Evolutionary conservation across 768 basidiomycete genomes (phyloP), one percentile per base, ranked within the genome.

Genomic region (Suillus bovinus): DNA sequence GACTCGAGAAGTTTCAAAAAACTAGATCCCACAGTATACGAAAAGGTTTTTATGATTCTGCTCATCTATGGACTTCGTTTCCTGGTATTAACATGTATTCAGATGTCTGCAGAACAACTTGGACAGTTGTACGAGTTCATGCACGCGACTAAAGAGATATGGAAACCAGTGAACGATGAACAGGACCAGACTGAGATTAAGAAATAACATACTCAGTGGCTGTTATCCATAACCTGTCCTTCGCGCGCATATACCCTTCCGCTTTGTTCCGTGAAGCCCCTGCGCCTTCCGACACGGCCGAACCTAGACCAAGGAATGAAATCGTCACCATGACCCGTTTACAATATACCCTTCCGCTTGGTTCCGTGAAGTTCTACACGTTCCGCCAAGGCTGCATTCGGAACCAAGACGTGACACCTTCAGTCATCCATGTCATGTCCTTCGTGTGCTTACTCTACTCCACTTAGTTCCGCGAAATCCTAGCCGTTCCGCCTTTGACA

Each of bases 51-150:
- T 58, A 38, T 3, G 50, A 46, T 59, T 39, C 22, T n/a, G 47
- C 46, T 33, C 50, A 38, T 27, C 38, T 61, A 14, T 60, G 22
- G 36, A 24, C 61, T 29, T 39, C 5, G 24, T 38, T 24, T 50
- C 36, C 22, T 17, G 9, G 54, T 17, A 38, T 29, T 56, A 20
- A 16, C 33, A 64, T 60, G 31, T 17, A 60, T 56, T 9, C 61
- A 95, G 93, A 90, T 96, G 87, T 95, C 94, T 22, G 75, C 80
- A 36, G 94, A 96, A 71, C 96, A 99, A 72, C 79, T 98, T 5
- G 92, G 92, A 1, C 96, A 99, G 74, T 76, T 99, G 46, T 94
- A 97, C 71, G 95, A 98, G 71, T 82, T 99, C 64, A 94, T 96
- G 93, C 88, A 92, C 64, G 91, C 89, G 3, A 88, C 94, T 0